Base-by-base conservation (phyloP, 2,329 filamentous ascomycete genomes). In the Neonectria punicea region DNA sequence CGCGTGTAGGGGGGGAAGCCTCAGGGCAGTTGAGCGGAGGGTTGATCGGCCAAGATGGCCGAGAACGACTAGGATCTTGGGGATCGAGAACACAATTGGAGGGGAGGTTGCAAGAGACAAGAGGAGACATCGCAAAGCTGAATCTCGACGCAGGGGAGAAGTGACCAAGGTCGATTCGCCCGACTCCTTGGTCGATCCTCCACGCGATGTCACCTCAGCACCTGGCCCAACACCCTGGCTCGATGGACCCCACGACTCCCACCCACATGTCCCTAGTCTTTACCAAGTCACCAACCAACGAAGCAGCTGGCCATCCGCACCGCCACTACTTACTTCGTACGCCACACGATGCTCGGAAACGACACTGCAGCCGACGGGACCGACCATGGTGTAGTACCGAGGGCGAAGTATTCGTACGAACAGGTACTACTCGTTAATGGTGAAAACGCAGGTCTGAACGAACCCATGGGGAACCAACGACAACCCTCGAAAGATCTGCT, bases 131-230 rank as follows among this genome's bases (percentile, higher is more conserved):
- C 65, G 36, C 16, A 60, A 44, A 63, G 67, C 70, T 61, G 66
- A 69, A 57, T 51, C 57, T 53, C 51, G 57, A 61, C 51, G 58
- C 58, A 71, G 64, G 70, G 60, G 68, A 71, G 66, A 64, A 60
- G 67, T 72, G 65, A 60, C 51, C 47, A 54, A 63, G 58, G 58
- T 49, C 46, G 53, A 65, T 57, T 65, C 43, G 63, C 55, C 56
- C 51, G 44, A 46, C 46, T 55, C 20, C 32, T 44, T 67, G 69
- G 67, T 66, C 62, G 66, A 61, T 50, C 63, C 66, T 58, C 63
- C 53, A 28, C 65, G 54, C 71, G 71, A 73, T 73, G 71, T 73
- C 51, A 73, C 71, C 66, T 44, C 41, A 64, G 58, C 68, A 71
- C 69, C 68, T 50, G 28, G 47, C 25, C 47, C 53, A 43, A 58